phyloP scores from a whole-genome alignment of 73 alveolate species.

The Breviolum minutum region DNA sequence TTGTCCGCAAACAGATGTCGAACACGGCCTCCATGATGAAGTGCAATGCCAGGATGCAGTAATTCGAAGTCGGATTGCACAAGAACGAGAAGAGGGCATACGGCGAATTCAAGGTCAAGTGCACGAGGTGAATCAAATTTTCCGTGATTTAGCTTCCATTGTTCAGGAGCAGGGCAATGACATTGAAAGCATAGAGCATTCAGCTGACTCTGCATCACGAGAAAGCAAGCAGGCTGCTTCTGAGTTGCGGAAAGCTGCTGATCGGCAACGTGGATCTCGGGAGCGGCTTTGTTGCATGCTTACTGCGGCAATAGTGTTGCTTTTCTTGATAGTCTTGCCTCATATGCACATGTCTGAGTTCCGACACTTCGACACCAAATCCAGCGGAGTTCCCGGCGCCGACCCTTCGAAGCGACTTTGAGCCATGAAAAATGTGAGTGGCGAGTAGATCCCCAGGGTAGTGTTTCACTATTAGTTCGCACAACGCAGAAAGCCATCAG shows the following conservation, averaged over 20 bases:
- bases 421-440: no score
- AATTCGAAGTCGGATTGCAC: slow-evolving; percentile 78
- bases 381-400: slow-evolving; percentile 7
- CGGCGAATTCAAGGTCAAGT: slow-evolving; percentile 93
- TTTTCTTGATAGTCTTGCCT: slow-evolving; percentile 86
- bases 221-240: slow-evolving; percentile 90
- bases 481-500: no score
- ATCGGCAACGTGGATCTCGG: slow-evolving; percentile 81
- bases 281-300: slow-evolving; percentile 94
- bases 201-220: slow-evolving; percentile 83
- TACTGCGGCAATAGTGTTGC: slow-evolving; percentile 86
- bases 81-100: slow-evolving; percentile 90
- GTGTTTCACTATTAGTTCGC: no score
- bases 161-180: slow-evolving; percentile 91
- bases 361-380: slow-evolving; percentile 51
- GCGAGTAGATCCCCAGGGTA: no score
- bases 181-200: slow-evolving; percentile 84
- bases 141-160: slow-evolving; percentile 85
- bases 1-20: slow-evolving; percentile 61
- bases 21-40: slow-evolving; percentile 62
- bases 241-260: slow-evolving; percentile 85
- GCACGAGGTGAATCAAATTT: slow-evolving; percentile 91
- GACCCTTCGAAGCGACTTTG: background rate
- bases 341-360: slow-evolving; percentile 92
- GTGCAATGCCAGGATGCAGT: slow-evolving; percentile 53